Percentiles rank a stretch among this genome's conserved stretches.
These are phyloP conservation scores for Colletotrichum cuscutae DNA, from an alignment of 2,329 filamentous ascomycete genomes.

Conservation along the genomic window DNA sequence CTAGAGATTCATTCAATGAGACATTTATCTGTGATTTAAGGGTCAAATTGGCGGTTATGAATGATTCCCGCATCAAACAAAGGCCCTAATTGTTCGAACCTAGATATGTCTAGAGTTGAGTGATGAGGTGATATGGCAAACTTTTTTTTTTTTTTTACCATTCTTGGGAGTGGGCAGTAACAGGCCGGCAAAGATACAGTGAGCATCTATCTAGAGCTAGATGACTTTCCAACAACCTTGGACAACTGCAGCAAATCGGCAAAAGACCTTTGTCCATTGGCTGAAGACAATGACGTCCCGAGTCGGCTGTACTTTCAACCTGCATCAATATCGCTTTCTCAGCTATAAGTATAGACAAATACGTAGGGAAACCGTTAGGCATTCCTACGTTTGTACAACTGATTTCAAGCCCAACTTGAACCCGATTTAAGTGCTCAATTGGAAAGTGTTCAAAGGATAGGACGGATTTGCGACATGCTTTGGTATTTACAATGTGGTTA, in stretches of 20 bases:
- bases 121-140: background rate
- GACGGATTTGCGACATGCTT: no score
- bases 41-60: background rate
- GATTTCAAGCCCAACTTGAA: background rate
- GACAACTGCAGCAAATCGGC: background rate
- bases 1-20: background rate
- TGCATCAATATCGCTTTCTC: no score
- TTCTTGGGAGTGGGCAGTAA: background rate
- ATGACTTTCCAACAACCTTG: background rate
- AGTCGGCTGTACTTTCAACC: no score
- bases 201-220: background rate
- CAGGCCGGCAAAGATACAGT: background rate
- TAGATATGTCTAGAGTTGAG: background rate
- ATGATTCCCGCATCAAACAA: background rate
- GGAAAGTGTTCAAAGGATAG: no score
- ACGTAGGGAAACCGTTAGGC: background rate
- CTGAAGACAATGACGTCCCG: background rate
- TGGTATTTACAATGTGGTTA: no score
- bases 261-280: background rate
- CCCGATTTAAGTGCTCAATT: no score
- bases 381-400: background rate
- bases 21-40: background rate
- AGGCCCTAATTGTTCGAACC: background rate
- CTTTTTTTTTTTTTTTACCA: background rate
- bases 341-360: background rate